Conservation (phyloP, 169 alveolate genomes). For the Gregarina niphandrodes region DNA sequence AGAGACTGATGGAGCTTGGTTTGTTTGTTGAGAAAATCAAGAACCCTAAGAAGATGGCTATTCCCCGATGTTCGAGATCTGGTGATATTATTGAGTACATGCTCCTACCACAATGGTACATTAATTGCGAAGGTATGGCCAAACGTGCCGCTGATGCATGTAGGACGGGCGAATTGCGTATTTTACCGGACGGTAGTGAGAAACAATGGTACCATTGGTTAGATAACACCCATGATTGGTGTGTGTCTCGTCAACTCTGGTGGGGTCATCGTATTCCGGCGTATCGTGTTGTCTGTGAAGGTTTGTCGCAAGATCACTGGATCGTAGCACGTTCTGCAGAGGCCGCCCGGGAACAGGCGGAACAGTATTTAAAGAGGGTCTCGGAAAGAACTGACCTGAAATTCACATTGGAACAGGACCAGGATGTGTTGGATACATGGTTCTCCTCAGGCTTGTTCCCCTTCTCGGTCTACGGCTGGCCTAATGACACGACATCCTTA, state of each 20-base stretch:
- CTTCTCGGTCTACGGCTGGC: constrained; percentile 91
- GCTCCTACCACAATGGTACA: constrained; percentile 96
- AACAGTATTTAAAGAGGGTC: constrained; percentile 7
- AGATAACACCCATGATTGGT: constrained; percentile 94
- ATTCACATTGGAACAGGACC: constrained; percentile 70
- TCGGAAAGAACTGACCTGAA: constrained; percentile 4
- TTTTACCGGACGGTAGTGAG: constrained; percentile 73
- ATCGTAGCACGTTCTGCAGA: constrained; percentile 45
- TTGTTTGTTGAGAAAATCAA: constrained; percentile 40
- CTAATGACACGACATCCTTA: constrained; percentile 62
- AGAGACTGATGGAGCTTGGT: constrained; percentile 58
- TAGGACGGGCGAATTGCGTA: constrained; percentile 55
- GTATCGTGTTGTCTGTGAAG: constrained; percentile 43
- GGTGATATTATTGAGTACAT: constrained; percentile 91
- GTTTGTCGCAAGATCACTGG: constrained; percentile 52
- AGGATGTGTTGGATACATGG: constrained; percentile 99
- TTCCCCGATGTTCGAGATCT: constrained; percentile 88
- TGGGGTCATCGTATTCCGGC: constrained; percentile 99
- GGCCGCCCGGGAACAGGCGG: constrained; percentile 62
- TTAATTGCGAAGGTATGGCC: constrained; percentile 80
- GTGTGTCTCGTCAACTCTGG: constrained; percentile 95
- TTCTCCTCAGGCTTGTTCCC: constrained; percentile 95
- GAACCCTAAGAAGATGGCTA: constrained; percentile 71
- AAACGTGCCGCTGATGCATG: constrained; percentile 61
- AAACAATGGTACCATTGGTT: constrained; percentile 90